A percentile compares a stretch with the other conserved stretches of the same genome.
These are phyloP conservation scores for Benincasa hispida DNA, from an alignment of 306 rosid genomes.

Conservation along the genomic window DNA sequence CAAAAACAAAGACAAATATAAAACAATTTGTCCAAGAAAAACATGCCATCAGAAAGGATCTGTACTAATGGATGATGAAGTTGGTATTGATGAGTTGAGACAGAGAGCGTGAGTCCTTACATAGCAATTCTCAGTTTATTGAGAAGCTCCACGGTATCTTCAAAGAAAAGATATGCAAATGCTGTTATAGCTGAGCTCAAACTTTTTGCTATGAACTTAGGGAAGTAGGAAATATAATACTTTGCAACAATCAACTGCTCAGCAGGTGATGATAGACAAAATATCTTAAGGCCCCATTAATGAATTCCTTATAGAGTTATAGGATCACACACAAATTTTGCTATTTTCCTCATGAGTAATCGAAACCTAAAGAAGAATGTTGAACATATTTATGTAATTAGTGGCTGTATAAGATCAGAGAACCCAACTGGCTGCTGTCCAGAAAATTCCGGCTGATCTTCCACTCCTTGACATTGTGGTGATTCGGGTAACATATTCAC, in stretches of 20 bases:
- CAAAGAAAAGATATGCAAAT: conserved; percentile 38
- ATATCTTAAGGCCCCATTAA: conserved; percentile 67
- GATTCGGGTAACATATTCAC: conserved; percentile 71
- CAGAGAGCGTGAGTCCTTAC: too few species aligned
- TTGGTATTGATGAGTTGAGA: background rate
- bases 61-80: background rate
- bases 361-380: conserved; percentile 67
- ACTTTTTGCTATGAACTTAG: conserved; percentile 28
- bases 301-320: conserved; percentile 23
- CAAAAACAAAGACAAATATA: background rate
- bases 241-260: conserved; percentile 52
- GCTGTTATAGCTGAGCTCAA: background rate
- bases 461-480: conserved; percentile 70
- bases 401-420: conserved; percentile 76
- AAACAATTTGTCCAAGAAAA: background rate
- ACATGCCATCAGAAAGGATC: conserved; percentile 11
- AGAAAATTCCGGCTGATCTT: conserved; percentile 38
- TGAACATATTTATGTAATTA: conserved; percentile 75
- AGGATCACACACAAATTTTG: conserved; percentile 81
- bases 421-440: conserved; percentile 94
- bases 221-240: conserved; percentile 64
- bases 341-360: conserved; percentile 62
- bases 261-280: conserved; percentile 76
- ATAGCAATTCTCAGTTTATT: conserved; percentile 64
- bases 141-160: conserved; percentile 92